Evolutionary conservation across 495 filamentous ascomycete genomes (phyloP), one percentile per base, ranked within the genome.

Genomic region (Trichoderma reesei): DNA sequence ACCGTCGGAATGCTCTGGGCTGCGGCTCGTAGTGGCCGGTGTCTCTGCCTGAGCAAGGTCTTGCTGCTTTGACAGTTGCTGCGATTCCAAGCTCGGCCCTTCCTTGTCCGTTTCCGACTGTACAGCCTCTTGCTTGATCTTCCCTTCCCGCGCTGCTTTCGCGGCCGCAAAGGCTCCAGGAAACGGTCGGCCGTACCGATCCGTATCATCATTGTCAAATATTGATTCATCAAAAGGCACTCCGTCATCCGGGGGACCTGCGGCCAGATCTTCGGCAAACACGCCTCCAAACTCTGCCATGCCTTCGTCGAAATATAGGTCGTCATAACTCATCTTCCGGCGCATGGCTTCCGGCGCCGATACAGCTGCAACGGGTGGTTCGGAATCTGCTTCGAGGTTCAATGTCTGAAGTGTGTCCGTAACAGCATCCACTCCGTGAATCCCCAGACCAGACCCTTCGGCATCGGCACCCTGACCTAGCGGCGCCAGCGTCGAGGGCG

Each of bases 291-390:
- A 88, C 6, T 79, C 75, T 2, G 74, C 75, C 54, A 90, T 77
- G 3, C 90, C 91, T 67, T 91, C 88, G 64, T 92, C 87, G 66
- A 89, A 94, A 69, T 94, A 94, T 48, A 94, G 73, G 64, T 93
- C 90, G 67, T 93, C 90, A 38, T 86, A 83, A 37, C 51, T 34
- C 3, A 56, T 56, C 16, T 26, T 3, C 3, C 26, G 51, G 9
- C 14, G 8, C 10, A 34, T 34, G 18, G 11, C 51, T 9, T 8
- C 20, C 14, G 31, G 9, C 9, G 51, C 26, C 4, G 51, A 10
- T 14, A 56, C 5, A 34, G 20, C 51, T 4, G 16, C 34, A 34
- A 20, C 1, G 51, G 8, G 9, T 26, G 51, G 18, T 20, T 9
- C 18, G 2, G 18, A 56, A 3, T 3, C 26, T 31, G 14, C 31